Evolutionary conservation across 2,329 filamentous ascomycete genomes (phyloP), one percentile per base, ranked within the genome.

Genomic region (Fusarium newnesense): DNA sequence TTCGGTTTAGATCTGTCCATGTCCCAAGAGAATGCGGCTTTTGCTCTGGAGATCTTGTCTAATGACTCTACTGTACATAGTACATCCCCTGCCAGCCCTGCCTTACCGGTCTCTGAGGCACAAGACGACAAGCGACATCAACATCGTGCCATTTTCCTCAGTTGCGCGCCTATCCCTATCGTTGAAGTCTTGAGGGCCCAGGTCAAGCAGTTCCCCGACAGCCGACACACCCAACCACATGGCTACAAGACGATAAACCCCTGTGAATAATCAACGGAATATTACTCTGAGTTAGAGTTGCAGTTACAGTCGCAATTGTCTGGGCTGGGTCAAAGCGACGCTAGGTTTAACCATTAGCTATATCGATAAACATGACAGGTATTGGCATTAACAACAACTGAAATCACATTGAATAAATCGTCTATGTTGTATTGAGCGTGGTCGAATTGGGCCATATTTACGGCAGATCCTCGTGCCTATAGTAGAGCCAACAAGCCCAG

Each of bases 201-300:
- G 21, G 26, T 59, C 42, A 15, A 66, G 18, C 58, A 52, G 39
- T 59, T 58, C 54, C 52, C 30, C 56, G 40, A 40, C 70, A 72
- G 53, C 62, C 61, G 67, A 63, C 63, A 64, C 68, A 57, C 54
- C 64, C 64, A 70, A 70, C 66, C 70, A 70, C 61, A 67, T 60
- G 65, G 69, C 30, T 60, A 40, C 30, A 30, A 28, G 34, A 63
- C 28, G 34, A 69, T 47, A 15, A 46, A 46, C 46, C 57, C 57
- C 42, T 60, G 56, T 34, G 50, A 37, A 68, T 72, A 60, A 46
- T 37, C 47, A 47, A 24, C 64, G 50, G 64, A 69, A 37, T 69
- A 69, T 64, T 57, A 57, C 40, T 21, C 13, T 47, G 40, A 58
- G 50, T 44, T 52, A 36, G 24, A 63, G 57, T 64, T 57, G 56